Percentiles rank a stretch among this genome's conserved stretches.
phyloP scores from a whole-genome alignment of 2,329 filamentous ascomycete species.

The Alternaria sp. region DNA sequence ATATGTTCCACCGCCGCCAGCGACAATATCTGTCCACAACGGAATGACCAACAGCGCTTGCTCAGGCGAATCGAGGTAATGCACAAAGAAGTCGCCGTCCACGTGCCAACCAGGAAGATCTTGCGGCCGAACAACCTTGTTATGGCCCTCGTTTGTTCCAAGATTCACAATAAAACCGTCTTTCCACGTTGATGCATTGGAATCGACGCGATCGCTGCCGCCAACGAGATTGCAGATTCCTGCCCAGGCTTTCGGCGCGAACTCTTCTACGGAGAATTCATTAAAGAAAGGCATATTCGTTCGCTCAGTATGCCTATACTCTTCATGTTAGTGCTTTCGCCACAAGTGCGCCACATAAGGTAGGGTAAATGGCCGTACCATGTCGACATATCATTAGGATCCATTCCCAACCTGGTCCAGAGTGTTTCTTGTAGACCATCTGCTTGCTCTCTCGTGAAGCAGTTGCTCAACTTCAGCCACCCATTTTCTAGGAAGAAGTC shows the following conservation, averaged over 20 bases:
- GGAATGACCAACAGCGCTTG: slow-evolving; percentile 75
- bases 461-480: slow-evolving; percentile 63
- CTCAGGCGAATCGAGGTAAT: slow-evolving; percentile 75
- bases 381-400: slow-evolving; percentile 69
- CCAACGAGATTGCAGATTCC: slow-evolving; percentile 73
- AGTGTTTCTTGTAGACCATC: slow-evolving; percentile 60
- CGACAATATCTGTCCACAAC: slow-evolving; percentile 69
- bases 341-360: not conserved
- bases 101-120: slow-evolving; percentile 71
- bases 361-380: slow-evolving; percentile 56
- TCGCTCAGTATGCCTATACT: slow-evolving; percentile 58
- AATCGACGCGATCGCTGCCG: slow-evolving; percentile 58
- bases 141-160: slow-evolving; percentile 62
- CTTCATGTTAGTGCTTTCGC: not conserved
- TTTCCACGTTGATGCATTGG: slow-evolving; percentile 63
- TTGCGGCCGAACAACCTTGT: slow-evolving; percentile 60
- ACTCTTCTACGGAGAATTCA: slow-evolving; percentile 62
- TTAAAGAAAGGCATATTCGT: slow-evolving; percentile 72
- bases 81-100: slow-evolving; percentile 76
- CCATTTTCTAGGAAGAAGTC: slow-evolving; percentile 65
- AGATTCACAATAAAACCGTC: slow-evolving; percentile 77
- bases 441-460: slow-evolving; percentile 61
- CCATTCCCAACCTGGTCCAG: slow-evolving; percentile 73
- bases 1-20: slow-evolving; percentile 70
- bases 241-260: slow-evolving; percentile 72